Percentiles rank a stretch among this genome's conserved stretches.
Conservation (phyloP, 2,329 filamentous ascomycete species). For the Dissoconium aciculare region DNA sequence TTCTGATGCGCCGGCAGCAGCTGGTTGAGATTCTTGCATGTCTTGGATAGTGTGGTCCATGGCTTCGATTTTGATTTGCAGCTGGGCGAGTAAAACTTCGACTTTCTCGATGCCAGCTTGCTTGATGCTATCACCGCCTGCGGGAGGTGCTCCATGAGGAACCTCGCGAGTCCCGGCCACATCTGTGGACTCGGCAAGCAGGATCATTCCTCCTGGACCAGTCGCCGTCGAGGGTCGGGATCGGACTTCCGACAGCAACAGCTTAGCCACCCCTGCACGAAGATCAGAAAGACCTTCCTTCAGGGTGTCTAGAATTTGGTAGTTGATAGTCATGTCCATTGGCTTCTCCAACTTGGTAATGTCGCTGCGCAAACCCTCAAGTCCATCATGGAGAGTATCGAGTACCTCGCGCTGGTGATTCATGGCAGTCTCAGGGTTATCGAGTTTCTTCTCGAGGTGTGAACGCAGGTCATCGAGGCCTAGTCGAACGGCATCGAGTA, state of each 20-base stretch:
- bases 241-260: conserved; percentile 44
- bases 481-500: conserved; percentile 34
- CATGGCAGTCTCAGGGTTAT: conserved; percentile 35
- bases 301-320: conserved; percentile 78
- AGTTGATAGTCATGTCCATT: conserved; percentile 65
- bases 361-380: conserved; percentile 62
- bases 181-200: conserved; percentile 39
- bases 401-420: conserved; percentile 44
- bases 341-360: conserved; percentile 64
- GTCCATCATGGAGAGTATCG: conserved; percentile 50
- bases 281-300: conserved; percentile 67
- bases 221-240: conserved; percentile 25
- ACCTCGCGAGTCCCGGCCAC: conserved; percentile 26
- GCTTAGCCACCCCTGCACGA: conserved; percentile 59
- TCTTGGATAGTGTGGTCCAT: conserved; percentile 44
- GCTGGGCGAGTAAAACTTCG: conserved; percentile 65
- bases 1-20: conserved; percentile 20
- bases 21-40: conserved; percentile 30
- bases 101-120: conserved; percentile 71
- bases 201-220: conserved; percentile 39
- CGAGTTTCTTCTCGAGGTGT: conserved; percentile 38
- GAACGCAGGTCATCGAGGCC: conserved; percentile 36
- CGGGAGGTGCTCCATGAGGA: conserved; percentile 27
- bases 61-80: conserved; percentile 70
- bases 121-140: conserved; percentile 33